Base-by-base conservation (phyloP, 768 basidiomycete species). In the Russula brevipes region DNA sequence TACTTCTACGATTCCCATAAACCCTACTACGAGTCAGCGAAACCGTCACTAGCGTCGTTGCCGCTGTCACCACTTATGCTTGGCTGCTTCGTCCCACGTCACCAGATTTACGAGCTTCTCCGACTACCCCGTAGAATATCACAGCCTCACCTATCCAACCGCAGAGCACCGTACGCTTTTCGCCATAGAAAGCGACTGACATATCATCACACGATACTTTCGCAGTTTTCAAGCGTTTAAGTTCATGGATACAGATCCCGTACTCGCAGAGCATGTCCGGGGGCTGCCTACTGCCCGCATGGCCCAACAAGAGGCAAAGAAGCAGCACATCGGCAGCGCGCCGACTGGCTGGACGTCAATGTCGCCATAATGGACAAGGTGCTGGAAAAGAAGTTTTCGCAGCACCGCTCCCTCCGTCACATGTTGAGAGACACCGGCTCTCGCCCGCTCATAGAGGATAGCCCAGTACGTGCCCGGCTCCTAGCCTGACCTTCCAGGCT, bases 341-440 rank as follows among this genome's bases (percentile, higher is more conserved):
- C 35, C 8, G 64, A 67, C 59, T 67, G 66, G 66, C 38, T 65
- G n/a, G 33, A 55, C 0, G 56, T 61, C 16, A 67, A 66, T 19
- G 45, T 67, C 45, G 49, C 46, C 16, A 8, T 65, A 14, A 78
- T 79, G 77, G 78, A 79, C 56, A 54, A 73, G 60, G 75, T 78
- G 51, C 68, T 80, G 14, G 72, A 69, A 64, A 66, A 69, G 53
- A 79, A 79, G 67, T 79, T 80, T 68, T 72, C 71, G 50, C 79
- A 79, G 69, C 76, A 80, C 57, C 68, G 66, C 4, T 67, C 73
- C 54, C 67, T 80, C 59, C 73, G 72, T 33, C 59, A 63, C 35
- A 66, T 76, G 45, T 72, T 79, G 60, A 72, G 80, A 47, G 70
- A 66, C 8, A 78, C 77, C 0, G 76, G 76, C n/a, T 66, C 66